Evolutionary conservation across 306 rosid genomes (phyloP), one percentile per base, ranked within the genome.

Genomic region (Dryas drummondii): DNA sequence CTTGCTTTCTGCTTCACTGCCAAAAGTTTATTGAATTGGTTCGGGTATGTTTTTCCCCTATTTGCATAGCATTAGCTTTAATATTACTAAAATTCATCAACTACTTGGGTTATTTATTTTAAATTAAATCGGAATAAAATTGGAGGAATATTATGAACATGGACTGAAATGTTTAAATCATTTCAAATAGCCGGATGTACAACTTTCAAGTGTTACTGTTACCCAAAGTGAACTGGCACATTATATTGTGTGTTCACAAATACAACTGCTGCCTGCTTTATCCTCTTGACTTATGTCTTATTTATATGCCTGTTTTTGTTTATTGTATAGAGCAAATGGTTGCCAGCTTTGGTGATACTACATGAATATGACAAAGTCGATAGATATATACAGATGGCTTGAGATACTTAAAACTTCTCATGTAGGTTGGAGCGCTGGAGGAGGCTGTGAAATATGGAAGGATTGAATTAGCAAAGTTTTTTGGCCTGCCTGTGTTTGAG

Each of bases 21-120:
- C 99, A 96, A 78, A 92, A 92, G 50, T 92, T 96, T 76, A 90
- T 96, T 32, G 98, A 96, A 81, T 84, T 96, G 81, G 98, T 96
- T 77, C 94, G 96, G 91, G 99, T 96, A 96, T 79, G 70, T 81
- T 79, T 47, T 59, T 76, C 77, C 40, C 12, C 75, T 81, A 37
- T 79, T 72, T 71, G 75, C 41, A 55, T 70, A 22, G 40, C 3
- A 62, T 46, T 52, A 1, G 45, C 44, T 60, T 72, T 54, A 46
- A 2, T 42, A 52, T 15, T 51, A 60, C 32, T 22, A 45, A 41
- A 55, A 56, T 17, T 52, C 71, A 67, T 37, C 37, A 19, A 69
- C 19, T 50, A 42, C 71, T 62, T 57, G 4, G 9, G 9, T 22
- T 71, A 13, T 57, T 55, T 13, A 44, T 72, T 64, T 56, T 22